Evolutionary conservation across 345 rosid species (phyloP), one percentile per base, ranked within the genome.

Genomic region (Corymbia maculata): DNA sequence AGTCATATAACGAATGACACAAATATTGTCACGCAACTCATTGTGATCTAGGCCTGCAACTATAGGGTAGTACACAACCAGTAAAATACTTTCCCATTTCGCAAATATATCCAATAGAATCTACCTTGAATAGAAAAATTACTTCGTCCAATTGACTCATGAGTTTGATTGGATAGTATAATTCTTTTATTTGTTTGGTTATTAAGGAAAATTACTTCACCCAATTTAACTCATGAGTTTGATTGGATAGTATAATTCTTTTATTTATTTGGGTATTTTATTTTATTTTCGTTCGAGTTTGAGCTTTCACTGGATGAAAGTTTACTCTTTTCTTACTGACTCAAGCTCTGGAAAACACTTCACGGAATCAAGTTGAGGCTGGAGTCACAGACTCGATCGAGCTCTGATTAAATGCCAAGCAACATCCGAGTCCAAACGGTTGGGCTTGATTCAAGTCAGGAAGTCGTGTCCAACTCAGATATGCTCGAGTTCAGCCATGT

Each of bases 341-440:
- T 36, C 42, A 36, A 36, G 42, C 42, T 36, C 42, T 36, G 42
- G 42, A 36, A 36, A 36, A 36, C 75, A 66, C 36, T 66, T n/a
- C 6, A 7, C 1, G 0, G 0, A 66, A 30, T 4, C 6, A 42
- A 15, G 42, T 32, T 7, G 2, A 66, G 44, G 19, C 3, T 2
- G 1, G 30, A 66, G 79, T 32, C 21, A 7, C 2, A 14, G 3
- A 66, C 11, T 66, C 4, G 4, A 42, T 66, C 1, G 9, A 0
- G 6, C 42, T 13, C 42, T 7, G 7, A 30, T 66, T 0, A 9
- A 66, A 66, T 13, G 7, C 14, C 3, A 10, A 66, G 42, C 6
- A 30, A 10, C 79, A 30, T 30, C 11, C 2, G 6, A 66, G 42
- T 66, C 42, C 36, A 64, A 30, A 64, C 2, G 5, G 36, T 13